phyloP scores from a whole-genome alignment of 495 filamentous ascomycete genomes.

The Penicillium crystallinum region DNA sequence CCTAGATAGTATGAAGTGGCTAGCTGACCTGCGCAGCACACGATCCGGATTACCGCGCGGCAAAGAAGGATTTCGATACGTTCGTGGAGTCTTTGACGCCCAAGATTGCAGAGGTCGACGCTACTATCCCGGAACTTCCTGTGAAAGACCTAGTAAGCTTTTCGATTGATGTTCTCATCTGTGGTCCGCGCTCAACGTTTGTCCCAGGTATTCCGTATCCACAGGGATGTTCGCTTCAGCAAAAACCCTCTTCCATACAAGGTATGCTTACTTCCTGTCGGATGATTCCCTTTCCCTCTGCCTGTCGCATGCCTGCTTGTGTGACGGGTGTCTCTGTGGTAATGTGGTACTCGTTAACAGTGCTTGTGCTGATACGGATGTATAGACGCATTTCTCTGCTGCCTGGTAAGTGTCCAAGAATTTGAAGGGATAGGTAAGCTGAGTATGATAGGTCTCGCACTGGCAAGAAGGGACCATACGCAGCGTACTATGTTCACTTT shows the following conservation, averaged over 20 bases:
- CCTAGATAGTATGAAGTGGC: slow-evolving; percentile 1
- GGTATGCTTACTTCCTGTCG: slow-evolving; percentile 38
- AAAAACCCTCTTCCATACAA: slow-evolving; percentile 84
- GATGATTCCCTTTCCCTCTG: not conserved
- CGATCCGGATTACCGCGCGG: slow-evolving; percentile 68
- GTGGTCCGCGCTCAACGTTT: not conserved
- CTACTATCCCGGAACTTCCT: slow-evolving; percentile 78
- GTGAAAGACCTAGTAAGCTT: slow-evolving; percentile 65
- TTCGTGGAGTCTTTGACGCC: slow-evolving; percentile 66
- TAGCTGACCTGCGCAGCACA: slow-evolving; percentile 46
- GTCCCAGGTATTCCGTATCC: slow-evolving; percentile 69
- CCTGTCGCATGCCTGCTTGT: not conserved
- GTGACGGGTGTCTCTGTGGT: slow-evolving; percentile 9
- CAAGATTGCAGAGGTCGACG: slow-evolving; percentile 63
- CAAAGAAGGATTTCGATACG: slow-evolving; percentile 71
- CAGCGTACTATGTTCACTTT: slow-evolving; percentile 72
- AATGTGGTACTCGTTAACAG: slow-evolving; percentile 17
- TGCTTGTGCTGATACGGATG: slow-evolving; percentile 22
- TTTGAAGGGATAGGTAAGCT: slow-evolving; percentile 17
- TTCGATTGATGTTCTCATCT: not conserved
- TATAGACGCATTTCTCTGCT: slow-evolving; percentile 69
- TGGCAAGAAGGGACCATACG: slow-evolving; percentile 80
- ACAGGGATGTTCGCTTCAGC: slow-evolving; percentile 74
- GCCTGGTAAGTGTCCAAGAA: slow-evolving; percentile 54
- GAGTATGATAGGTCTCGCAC: slow-evolving; percentile 59